Base-by-base conservation (phyloP, 2,329 filamentous ascomycete species). In the Cryoendolithus antarcticus region DNA sequence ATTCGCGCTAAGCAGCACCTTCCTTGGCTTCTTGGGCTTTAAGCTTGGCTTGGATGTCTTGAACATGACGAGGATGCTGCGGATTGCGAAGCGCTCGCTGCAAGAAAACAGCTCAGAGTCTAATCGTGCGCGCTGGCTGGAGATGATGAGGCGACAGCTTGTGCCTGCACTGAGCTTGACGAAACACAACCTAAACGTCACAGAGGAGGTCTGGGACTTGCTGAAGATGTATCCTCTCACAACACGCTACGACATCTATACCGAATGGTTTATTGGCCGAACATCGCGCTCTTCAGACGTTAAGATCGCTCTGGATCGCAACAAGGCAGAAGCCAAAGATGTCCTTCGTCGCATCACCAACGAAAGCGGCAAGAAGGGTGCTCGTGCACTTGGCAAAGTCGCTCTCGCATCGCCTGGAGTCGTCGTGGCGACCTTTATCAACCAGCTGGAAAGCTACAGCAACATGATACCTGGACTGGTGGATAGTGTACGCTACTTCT, bases 401-500 rank as follows among this genome's bases (percentile, higher is more conserved):
- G 86, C 88, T 19, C 83, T 86, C 52, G 80, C 86, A 1, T 91
- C 86, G 32, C 93, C 91, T 1, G 89, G 89, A 19, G 74, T 94
- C 41, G 88, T 96, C 13, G 94, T 95, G 65, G 79, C 79, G 52
- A 82, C 89, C 40, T 86, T 88, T 5, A 76, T 98, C 42, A 80
- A 80, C 45, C 88, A 95, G 59, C 85, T 95, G 43, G 88, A 98
- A 60, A 80, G 82, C 0, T 98, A 98, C 58, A 83, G 82, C 56
- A 98, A 96, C 56, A 72, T 98, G 44, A 94, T 94, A 41, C 85
- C 94, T 45, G 85, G 86, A 4, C 85, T 98, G 44, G 88, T 96
- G 9, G 86, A 95, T 57, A 95, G 88, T 54, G 86, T 85, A 30
- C 81, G 85, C 52, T 95, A 95, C 58, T 95, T 96, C 51, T 94